Evolutionary conservation across 208 protist species (phyloP).

Genomic region (Crithidia fasciculata): DNA sequence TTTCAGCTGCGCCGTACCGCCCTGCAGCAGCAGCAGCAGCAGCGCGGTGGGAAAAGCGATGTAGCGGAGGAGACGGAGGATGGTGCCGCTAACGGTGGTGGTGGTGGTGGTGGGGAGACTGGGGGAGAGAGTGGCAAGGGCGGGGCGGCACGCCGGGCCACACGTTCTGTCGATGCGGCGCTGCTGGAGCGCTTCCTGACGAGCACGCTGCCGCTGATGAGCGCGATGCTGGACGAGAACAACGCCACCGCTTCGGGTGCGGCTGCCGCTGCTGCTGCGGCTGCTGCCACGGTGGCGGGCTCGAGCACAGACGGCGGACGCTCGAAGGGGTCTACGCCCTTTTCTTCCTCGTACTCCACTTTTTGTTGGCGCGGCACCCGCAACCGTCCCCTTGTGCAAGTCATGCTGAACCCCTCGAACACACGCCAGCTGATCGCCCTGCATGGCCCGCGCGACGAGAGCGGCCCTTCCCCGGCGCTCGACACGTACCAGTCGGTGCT

Average conservation of each 20-base stretch:
- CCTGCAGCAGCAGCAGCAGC: slow-evolving; percentile 12
- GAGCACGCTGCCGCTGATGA: slow-evolving; percentile 72
- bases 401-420: slow-evolving; percentile 51
- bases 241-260: slow-evolving; percentile 19
- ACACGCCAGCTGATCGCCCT: slow-evolving; percentile 55
- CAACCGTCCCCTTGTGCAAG: slow-evolving; percentile 60
- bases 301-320: slow-evolving; percentile 8
- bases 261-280: slow-evolving; percentile 10
- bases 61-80: background rate
- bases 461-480: slow-evolving; percentile 44
- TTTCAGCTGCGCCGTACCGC: slow-evolving; percentile 31
- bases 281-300: background rate
- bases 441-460: slow-evolving; percentile 39
- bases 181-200: slow-evolving; percentile 66
- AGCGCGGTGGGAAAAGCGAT: slow-evolving; percentile 11
- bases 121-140: background rate
- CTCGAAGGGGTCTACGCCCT: slow-evolving; percentile 53
- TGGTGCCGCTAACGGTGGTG: background rate
- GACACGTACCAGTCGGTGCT: slow-evolving; percentile 73
- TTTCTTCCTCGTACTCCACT: slow-evolving; percentile 59
- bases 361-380: slow-evolving; percentile 53
- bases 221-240: slow-evolving; percentile 75
- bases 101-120: background rate
- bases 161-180: slow-evolving; percentile 51
- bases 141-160: background rate